Base-by-base conservation (phyloP, 345 rosid species). In the Linum usitatissimum region DNA sequence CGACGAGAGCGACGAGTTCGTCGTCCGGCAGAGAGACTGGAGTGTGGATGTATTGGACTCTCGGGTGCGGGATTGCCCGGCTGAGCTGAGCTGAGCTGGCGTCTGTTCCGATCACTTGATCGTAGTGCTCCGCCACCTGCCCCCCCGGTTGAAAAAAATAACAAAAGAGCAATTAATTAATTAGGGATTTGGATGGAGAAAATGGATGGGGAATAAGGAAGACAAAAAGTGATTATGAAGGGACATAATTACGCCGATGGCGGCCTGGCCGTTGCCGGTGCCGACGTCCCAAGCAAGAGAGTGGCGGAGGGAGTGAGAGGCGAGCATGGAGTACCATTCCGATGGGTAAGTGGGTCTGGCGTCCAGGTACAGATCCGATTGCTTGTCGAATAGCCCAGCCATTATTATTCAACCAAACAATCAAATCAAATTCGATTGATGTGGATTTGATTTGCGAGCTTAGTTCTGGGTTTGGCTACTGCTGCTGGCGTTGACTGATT, bases 181-280 rank as follows among this genome's bases (percentile, higher is more conserved):
- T 57, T 39, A 0, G 3, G 18, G 18, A 67, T 34, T 14, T 28
- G 20, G 7, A 0, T 10, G 14, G 20, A 58, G 28, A 62, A 38
- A 66, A 13, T 3, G 13, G 6, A 61, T n/a, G 55, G 56, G 8
- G 23, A 21, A 21, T 45, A 38, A 40, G 19, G 18, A 23, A 23
- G 28, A 23, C 1, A 23, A 23, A 23, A 23, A 34, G 3, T 34
- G 38, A 23, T 34, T 34, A 34, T 5, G 48, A 64, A 31, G 62
- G 55, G 45, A 72, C 79, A 66, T 9, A 23, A 23, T 23, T 23
- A 85, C 91, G 57, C 79, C 76, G 56, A 77, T 59, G 64, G 87
- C 79, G 4, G 91, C 95, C 75, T 86, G 92, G 59, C 92, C 92
- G 55, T 78, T 84, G 66, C 92, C 82, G 13, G 84, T 80, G 76